Base-by-base conservation (phyloP, 805 yeast genomes). In the Starmerella apicola region DNA sequence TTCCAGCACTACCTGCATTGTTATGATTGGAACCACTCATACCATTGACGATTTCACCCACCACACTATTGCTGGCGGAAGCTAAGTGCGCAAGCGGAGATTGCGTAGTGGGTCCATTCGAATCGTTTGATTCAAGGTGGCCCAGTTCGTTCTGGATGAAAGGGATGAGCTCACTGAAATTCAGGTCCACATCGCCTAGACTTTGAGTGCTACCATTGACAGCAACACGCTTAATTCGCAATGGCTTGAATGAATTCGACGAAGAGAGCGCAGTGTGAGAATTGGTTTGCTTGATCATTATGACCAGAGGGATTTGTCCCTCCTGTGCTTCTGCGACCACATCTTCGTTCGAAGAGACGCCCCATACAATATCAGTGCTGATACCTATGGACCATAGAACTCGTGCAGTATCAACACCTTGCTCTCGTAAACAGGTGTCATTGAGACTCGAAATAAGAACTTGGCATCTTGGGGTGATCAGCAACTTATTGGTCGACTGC, bases 381-480 rank as follows among this genome's bases (percentile, higher is more conserved):
- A 91, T 76, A n/a, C 74, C 77, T n/a, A 64, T 60, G 6, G 69
- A 64, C 97, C 99, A 86, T 21, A 91, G 56, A 28, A 63, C 62
- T 31, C 68, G 71, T 39, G 84, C 52, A 6, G 83, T 61, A 32
- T 74, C 79, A 24, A 76, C 70, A 1, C 86, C 88, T 36, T 71
- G 62, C 1, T 76, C 72, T 18, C 67, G 67, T 44, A 83, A 58
- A 16, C 71, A 61, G 1, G 72, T 60, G 25, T 70, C 70, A 17
- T 78, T 72, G 44, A 79, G 70, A 48, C 88, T 71, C 0, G 91
- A 71, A 5, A 91, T 74, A 22, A 91, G 58, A 1, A 86, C 93
- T 52, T 84, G 88, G 58, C 95, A 85, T 49, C 94, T 67, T 25
- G 68, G 65, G 4, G 74, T 44, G 15, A 29, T 3, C 9, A 24